A percentile compares a stretch with the other conserved stretches of the same genome.
Conservation (phyloP, 2,329 filamentous ascomycete species). For the Periconia macrospinosa region DNA sequence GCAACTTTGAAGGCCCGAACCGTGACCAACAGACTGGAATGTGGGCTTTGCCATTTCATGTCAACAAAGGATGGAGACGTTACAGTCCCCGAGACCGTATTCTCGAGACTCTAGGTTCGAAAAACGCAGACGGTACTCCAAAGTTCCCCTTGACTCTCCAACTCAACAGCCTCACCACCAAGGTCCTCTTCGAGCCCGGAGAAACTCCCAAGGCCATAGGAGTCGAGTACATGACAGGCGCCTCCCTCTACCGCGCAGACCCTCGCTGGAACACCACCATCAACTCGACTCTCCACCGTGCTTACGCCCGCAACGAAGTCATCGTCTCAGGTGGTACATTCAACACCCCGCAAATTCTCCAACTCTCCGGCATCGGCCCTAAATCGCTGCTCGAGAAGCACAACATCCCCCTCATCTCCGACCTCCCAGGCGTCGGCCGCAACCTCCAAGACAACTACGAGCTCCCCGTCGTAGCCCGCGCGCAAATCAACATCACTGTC, state of each 20-base stretch:
- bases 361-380: conserved; percentile 64
- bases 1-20: conserved; percentile 15
- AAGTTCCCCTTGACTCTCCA: conserved; percentile 23
- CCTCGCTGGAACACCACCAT: conserved; percentile 33
- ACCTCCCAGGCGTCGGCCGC: conserved; percentile 51
- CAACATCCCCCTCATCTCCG: conserved; percentile 55
- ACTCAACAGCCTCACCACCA: conserved; percentile 45
- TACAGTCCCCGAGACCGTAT: conserved; percentile 20
- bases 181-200: conserved; percentile 40
- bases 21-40: conserved; percentile 35
- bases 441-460: conserved; percentile 31
- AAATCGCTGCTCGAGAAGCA: conserved; percentile 52
- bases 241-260: conserved; percentile 47
- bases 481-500: conserved; percentile 5
- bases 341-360: conserved; percentile 65
- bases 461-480: conserved; percentile 56
- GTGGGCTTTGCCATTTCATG: conserved; percentile 41
- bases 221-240: conserved; percentile 47
- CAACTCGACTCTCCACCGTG: conserved; percentile 2
- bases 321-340: conserved; percentile 53
- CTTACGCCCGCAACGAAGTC: conserved; percentile 27
- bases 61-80: conserved; percentile 15
- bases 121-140: conserved; percentile 8
- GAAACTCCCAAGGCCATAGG: conserved; percentile 42
- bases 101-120: conserved; percentile 9